Evolutionary conservation across 2,329 filamentous ascomycete species (phyloP).

Genomic region (Pseudomassariella vexata): DNA sequence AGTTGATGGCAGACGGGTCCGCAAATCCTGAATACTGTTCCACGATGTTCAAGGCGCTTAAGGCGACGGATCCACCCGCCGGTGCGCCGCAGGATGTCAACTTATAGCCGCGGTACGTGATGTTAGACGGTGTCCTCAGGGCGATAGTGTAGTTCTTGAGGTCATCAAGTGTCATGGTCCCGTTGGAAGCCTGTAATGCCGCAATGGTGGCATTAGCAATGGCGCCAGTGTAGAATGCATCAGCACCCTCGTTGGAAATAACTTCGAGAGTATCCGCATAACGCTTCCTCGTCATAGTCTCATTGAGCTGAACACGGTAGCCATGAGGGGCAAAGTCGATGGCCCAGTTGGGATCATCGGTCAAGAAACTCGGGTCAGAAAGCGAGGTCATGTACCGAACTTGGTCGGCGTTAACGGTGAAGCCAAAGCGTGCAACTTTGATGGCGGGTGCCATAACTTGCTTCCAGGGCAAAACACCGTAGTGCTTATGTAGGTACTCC

Average conservation of each 20-base stretch:
- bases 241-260: constrained; percentile 35
- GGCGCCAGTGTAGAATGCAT: constrained; percentile 37
- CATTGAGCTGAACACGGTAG: constrained; percentile 22
- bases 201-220: constrained; percentile 39
- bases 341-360: constrained; percentile 69
- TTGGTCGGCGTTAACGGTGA: constrained; percentile 61
- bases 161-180: constrained; percentile 79
- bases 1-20: constrained; percentile 40
- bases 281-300: constrained; percentile 40
- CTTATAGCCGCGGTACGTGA: constrained; percentile 65
- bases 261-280: constrained; percentile 49
- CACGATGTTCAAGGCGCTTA: constrained; percentile 70
- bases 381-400: constrained; percentile 60
- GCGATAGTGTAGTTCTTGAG: constrained; percentile 67
- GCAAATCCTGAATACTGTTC: constrained; percentile 65
- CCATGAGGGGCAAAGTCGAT: constrained; percentile 65
- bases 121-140: constrained; percentile 53
- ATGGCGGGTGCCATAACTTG: constrained; percentile 65
- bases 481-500: constrained; percentile 65
- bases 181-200: constrained; percentile 56
- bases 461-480: constrained; percentile 60
- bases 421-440: constrained; percentile 66
- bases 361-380: constrained; percentile 54
- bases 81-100: constrained; percentile 65
- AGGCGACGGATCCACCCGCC: constrained; percentile 64